Evolutionary conservation across 169 alveolate species (phyloP).

Genomic region (Plasmodium knowlesi): DNA sequence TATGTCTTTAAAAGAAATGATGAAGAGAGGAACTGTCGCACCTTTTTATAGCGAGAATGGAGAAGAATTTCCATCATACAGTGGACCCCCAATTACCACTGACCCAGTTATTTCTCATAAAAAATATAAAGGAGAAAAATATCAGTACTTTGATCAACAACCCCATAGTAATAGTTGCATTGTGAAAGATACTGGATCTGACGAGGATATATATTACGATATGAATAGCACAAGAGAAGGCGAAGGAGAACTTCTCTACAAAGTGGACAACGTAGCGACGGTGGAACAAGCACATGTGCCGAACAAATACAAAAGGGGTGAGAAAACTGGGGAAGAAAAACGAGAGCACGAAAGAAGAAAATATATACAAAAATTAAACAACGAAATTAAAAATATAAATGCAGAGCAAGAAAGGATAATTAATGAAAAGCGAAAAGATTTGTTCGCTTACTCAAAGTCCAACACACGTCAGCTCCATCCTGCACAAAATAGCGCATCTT

Average conservation of each 20-base stretch:
- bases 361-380: slow-evolving; percentile 38
- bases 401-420: slow-evolving; percentile 24
- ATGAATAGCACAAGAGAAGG: slow-evolving; percentile 6
- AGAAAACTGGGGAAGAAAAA: neutral
- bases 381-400: slow-evolving; percentile 23
- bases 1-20: slow-evolving; percentile 22
- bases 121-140: neutral
- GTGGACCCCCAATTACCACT: neutral
- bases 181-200: neutral
- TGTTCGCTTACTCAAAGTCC: slow-evolving; percentile 33
- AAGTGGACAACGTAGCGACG: neutral
- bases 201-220: slow-evolving; percentile 12
- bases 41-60: neutral
- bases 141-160: neutral
- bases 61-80: neutral
- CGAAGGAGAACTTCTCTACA: neutral
- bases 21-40: slow-evolving; percentile 3
- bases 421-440: slow-evolving; percentile 26
- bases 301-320: neutral
- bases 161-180: neutral
- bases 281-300: neutral
- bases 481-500: slow-evolving; percentile 16
- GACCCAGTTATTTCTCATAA: neutral
- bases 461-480: neutral
- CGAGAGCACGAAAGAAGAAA: neutral